phyloP scores from a whole-genome alignment of 257 asterid species.

The Eucommia ulmoides region DNA sequence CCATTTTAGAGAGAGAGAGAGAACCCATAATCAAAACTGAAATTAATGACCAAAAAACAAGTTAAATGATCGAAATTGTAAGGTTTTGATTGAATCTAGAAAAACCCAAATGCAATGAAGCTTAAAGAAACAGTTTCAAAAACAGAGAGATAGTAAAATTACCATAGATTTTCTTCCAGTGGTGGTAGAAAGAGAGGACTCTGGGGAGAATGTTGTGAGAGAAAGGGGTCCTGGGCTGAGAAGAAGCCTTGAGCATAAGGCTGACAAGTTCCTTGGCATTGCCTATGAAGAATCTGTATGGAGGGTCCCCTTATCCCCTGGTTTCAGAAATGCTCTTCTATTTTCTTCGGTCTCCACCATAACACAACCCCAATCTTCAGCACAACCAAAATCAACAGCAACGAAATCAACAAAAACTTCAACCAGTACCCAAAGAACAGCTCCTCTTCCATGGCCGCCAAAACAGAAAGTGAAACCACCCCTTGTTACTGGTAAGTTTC shows the following conservation, averaged over 20 bases:
- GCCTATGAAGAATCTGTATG: conserved; percentile 31
- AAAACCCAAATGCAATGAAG: not conserved
- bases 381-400: conserved; percentile 9
- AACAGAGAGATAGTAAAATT: not conserved
- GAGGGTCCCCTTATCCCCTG: conserved; percentile 43
- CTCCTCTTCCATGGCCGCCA: conserved; percentile 24
- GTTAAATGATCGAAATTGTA: not conserved
- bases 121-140: not conserved
- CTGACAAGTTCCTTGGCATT: conserved; percentile 41
- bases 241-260: conserved; percentile 31
- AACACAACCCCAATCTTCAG: conserved; percentile 14
- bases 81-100: not conserved
- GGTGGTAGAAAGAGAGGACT: conserved; percentile 38
- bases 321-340: conserved; percentile 32
- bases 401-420: conserved; percentile 11
- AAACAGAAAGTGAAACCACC: no score
- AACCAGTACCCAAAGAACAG: conserved; percentile 5
- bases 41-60: not conserved
- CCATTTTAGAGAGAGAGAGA: not conserved
- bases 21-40: not conserved
- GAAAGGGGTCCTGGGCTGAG: conserved; percentile 27
- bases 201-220: conserved; percentile 37
- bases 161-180: conserved; percentile 44
- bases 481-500: no score
- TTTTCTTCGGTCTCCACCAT: conserved; percentile 35